These are phyloP conservation scores for Citrus maxima DNA, from an alignment of 345 rosid species.

Conservation along the genomic window DNA sequence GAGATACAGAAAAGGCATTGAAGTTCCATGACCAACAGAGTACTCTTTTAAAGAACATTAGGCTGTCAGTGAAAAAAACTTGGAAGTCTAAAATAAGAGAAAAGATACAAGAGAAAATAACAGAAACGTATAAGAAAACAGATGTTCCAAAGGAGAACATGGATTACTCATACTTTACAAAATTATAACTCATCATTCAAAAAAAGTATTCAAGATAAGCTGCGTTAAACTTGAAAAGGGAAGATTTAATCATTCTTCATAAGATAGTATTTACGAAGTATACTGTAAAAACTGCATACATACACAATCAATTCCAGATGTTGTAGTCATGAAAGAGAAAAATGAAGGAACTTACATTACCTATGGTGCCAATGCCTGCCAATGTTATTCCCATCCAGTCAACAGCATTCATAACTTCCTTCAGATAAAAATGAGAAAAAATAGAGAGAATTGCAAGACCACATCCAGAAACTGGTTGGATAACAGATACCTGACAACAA, in stretches of 20 bases:
- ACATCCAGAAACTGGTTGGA: slow-evolving; percentile 97
- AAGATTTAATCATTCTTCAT: background rate
- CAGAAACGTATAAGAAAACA: background rate
- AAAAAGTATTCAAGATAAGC: background rate
- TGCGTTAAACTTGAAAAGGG: background rate
- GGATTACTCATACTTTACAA: background rate
- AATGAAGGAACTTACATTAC: slow-evolving; percentile 39
- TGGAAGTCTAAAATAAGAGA: background rate
- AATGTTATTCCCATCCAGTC: slow-evolving; percentile 96
- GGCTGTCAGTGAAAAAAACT: background rate
- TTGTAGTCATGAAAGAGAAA: slow-evolving; percentile 5
- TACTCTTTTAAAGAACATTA: background rate
- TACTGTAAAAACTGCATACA: background rate
- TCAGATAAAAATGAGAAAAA: slow-evolving; percentile 90
- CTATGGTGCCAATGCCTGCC: slow-evolving; percentile 97
- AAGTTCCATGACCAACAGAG: background rate
- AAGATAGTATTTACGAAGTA: background rate
- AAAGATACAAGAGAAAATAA: background rate
- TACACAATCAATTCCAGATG: background rate
- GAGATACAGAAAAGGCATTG: background rate
- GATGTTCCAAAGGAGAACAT: background rate
- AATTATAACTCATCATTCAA: background rate
- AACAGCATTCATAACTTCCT: slow-evolving; percentile 87
- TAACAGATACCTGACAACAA: slow-evolving; percentile 74
- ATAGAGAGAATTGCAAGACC: slow-evolving; percentile 92